Percentiles rank a stretch among this genome's conserved stretches.
These are phyloP conservation scores for Talaromyces sp. DNA, from an alignment of 2,329 filamentous ascomycete genomes.

Conservation along the genomic window DNA sequence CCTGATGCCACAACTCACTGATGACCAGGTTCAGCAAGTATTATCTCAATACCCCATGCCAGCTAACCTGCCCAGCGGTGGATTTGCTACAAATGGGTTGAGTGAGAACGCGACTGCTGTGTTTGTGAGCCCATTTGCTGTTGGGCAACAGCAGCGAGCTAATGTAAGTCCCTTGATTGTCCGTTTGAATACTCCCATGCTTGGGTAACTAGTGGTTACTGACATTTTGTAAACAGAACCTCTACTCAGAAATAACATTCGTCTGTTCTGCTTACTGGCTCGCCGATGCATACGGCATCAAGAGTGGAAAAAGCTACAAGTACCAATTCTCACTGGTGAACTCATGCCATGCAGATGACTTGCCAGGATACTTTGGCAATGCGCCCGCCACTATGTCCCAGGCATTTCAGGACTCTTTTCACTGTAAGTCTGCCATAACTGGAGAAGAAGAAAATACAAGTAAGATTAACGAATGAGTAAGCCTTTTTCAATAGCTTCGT, in stretches of 20 bases:
- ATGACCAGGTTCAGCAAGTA: conserved; percentile 37
- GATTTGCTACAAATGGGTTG: conserved; percentile 34
- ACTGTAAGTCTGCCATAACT: conserved; percentile 19
- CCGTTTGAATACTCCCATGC: too few species aligned
- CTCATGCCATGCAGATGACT: conserved; percentile 60
- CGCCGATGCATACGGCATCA: conserved; percentile 41
- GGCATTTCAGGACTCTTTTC: conserved; percentile 17
- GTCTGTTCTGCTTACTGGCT: conserved; percentile 55
- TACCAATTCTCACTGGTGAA: conserved; percentile 60
- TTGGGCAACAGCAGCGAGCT: conserved; percentile 52
- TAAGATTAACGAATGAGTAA: background rate
- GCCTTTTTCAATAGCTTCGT: conserved; percentile 47
- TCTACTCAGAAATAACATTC: conserved; percentile 53
- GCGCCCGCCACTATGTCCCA: conserved; percentile 9
- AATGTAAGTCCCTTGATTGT: conserved; percentile 18
- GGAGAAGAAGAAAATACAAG: background rate
- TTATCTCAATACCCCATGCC: conserved; percentile 37
- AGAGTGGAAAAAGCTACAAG: conserved; percentile 35
- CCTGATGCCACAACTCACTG: conserved; percentile 41
- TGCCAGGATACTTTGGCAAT: conserved; percentile 44
- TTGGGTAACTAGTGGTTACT: background rate
- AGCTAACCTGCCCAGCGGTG: conserved; percentile 19
- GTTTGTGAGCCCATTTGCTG: conserved; percentile 44
- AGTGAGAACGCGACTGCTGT: conserved; percentile 42
- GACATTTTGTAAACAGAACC: conserved; percentile 30